Conservation (phyloP, 768 basidiomycete species). For the Mrakia gelida region DNA sequence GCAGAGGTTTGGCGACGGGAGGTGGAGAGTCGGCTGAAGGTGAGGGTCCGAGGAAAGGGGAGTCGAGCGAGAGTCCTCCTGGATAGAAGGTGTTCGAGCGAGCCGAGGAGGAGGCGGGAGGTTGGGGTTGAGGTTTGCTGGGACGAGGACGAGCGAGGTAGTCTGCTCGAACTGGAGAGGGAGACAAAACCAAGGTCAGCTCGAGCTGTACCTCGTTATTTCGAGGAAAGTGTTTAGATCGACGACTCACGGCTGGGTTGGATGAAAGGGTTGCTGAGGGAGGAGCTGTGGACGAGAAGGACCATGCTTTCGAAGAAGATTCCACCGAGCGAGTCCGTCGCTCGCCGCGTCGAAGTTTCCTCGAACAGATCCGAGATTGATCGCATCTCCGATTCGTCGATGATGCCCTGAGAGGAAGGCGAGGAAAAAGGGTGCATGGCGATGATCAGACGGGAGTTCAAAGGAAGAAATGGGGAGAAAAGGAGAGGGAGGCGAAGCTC, state of each 20-base stretch:
- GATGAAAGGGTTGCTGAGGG: neutral
- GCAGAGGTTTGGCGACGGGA: neutral
- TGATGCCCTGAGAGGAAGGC: neutral
- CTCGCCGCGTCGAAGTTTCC: neutral
- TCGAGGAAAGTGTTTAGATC: too few relatives aligned
- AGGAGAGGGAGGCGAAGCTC: neutral
- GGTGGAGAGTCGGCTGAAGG: neutral
- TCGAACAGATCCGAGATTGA: neutral
- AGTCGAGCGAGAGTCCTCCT: neutral
- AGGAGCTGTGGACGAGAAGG: neutral
- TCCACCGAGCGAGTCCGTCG: neutral
- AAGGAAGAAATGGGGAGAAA: too few relatives aligned
- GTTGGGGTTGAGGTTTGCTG: neutral
- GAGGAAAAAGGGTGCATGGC: neutral
- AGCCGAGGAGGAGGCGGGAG: neutral
- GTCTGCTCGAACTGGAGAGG: neutral
- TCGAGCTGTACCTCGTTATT: too few relatives aligned
- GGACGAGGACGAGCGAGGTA: conserved; percentile 1
- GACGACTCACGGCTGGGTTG: neutral
- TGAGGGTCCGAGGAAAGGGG: neutral
- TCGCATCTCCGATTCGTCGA: neutral
- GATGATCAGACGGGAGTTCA: neutral
- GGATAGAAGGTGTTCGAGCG: neutral
- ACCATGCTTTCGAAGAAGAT: neutral
- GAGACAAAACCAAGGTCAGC: too few relatives aligned